Evolutionary conservation across 768 basidiomycete genomes (phyloP).

Genomic region (Pleurotus tuoliensis): DNA sequence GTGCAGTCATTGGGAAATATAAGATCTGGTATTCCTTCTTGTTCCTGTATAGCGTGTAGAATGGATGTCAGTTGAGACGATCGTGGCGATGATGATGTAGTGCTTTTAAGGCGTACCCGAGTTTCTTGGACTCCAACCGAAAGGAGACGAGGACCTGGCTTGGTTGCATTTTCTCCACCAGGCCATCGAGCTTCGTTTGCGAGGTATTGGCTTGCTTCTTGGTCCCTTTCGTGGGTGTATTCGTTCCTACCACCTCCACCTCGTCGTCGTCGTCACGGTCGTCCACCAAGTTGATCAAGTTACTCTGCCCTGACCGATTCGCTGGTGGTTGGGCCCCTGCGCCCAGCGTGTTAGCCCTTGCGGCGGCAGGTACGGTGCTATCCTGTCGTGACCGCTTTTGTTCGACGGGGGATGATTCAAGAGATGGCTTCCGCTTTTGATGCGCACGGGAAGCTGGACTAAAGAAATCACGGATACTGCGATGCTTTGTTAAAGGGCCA

Average conservation of each 20-base stretch:
- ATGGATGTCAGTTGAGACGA: background rate
- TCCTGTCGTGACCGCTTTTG: background rate
- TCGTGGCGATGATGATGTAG: background rate
- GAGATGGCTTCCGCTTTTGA: background rate
- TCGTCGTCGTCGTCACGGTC: conserved; percentile 27
- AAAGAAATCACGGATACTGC: conserved; percentile 1
- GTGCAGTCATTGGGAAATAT: conserved; percentile 69
- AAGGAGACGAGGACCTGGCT: conserved; percentile 41
- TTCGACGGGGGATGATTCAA: background rate
- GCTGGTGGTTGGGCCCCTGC: background rate
- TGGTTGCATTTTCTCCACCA: conserved; percentile 22
- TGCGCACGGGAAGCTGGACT: background rate
- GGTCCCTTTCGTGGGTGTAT: conserved; percentile 1
- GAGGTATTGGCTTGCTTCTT: conserved; percentile 5
- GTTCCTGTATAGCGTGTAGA: conserved; percentile 31
- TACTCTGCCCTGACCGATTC: background rate
- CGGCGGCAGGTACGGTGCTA: background rate
- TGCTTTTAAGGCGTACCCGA: conserved; percentile 27
- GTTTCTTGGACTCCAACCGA: conserved; percentile 35
- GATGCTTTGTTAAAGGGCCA: background rate
- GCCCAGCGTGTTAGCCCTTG: background rate
- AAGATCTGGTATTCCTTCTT: conserved; percentile 75
- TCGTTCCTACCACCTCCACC: conserved; percentile 15
- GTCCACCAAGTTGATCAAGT: conserved; percentile 10
- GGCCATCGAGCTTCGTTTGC: background rate